Evolutionary conservation across 192 early-diverging fungal species (phyloP).

Genomic region (Geosiphon pyriformis): DNA sequence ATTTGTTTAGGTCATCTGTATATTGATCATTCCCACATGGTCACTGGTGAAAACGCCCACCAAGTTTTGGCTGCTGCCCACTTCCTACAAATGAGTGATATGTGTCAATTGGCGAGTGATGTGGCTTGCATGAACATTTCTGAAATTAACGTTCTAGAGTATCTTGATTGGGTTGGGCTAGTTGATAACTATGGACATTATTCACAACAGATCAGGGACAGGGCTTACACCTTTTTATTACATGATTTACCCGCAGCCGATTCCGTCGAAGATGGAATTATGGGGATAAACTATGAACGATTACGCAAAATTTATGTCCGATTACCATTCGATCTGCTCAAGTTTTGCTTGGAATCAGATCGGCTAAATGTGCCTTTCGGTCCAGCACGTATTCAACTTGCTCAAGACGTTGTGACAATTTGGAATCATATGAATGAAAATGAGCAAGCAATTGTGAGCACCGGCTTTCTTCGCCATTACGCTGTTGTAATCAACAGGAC

Average conservation of each 20-base stretch:
- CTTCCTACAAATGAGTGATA: neutral
- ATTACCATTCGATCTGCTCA: neutral
- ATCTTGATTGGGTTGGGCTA: neutral
- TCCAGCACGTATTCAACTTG: neutral
- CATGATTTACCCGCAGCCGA: neutral
- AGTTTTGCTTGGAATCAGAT: neutral
- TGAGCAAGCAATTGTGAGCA: neutral
- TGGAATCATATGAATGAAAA: neutral
- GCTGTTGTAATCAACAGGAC: neutral
- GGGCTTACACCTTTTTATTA: neutral
- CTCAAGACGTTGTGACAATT: neutral
- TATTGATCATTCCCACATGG: neutral
- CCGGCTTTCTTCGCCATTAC: neutral
- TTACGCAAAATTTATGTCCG: neutral
- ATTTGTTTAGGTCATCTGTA: neutral
- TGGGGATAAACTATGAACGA: neutral
- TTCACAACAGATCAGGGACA: neutral
- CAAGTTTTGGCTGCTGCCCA: neutral
- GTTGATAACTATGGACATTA: neutral
- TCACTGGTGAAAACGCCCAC: neutral
- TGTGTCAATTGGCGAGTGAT: neutral
- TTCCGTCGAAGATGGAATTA: neutral
- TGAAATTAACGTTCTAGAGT: neutral
- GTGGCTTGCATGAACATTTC: neutral
- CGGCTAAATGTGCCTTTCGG: neutral